Percentiles rank a stretch among this genome's conserved stretches.
These are phyloP conservation scores for Codiaeum variegatum DNA, from an alignment of 441 rosid species.

Conservation along the genomic window DNA sequence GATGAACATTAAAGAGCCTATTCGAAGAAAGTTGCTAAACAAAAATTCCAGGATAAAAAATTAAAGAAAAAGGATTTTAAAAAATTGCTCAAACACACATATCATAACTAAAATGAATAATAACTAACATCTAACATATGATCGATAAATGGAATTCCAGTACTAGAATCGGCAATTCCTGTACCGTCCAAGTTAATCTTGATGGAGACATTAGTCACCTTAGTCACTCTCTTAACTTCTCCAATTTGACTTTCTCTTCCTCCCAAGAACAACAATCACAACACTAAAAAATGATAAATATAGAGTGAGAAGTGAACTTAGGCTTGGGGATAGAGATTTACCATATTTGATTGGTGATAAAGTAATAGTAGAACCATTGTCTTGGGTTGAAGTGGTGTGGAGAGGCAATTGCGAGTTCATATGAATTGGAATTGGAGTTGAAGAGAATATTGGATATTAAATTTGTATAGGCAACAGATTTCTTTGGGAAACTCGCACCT, in stretches of 20 bases:
- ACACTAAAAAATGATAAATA: background rate
- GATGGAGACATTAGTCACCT: constrained; percentile 81
- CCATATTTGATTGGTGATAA: constrained; percentile 16
- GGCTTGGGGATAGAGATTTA: background rate
- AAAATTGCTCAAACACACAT: background rate
- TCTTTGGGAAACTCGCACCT: constrained; percentile 11
- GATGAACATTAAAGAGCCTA: constrained; percentile 81
- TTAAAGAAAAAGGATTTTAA: background rate
- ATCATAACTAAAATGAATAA: background rate
- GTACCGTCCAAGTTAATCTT: constrained; percentile 76
- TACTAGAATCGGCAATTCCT: constrained; percentile 61
- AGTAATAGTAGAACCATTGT: constrained; percentile 31
- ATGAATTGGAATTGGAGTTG: constrained; percentile 12
- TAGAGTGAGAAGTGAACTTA: background rate
- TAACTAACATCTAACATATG: constrained; percentile 81
- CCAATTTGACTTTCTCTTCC: constrained; percentile 47
- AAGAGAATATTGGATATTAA: constrained; percentile 14
- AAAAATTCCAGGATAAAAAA: background rate
- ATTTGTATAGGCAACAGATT: background rate
- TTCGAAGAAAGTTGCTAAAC: constrained; percentile 92
- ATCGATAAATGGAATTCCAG: constrained; percentile 82
- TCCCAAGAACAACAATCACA: constrained; percentile 9
- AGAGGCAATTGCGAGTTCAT: constrained; percentile 32
- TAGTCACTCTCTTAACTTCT: constrained; percentile 79
- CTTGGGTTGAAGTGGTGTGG: constrained; percentile 30